A percentile compares a stretch with the other conserved stretches of the same genome.
phyloP scores from a whole-genome alignment of 2,329 filamentous ascomycete genomes.

The Emmonsiellopsis sp. region DNA sequence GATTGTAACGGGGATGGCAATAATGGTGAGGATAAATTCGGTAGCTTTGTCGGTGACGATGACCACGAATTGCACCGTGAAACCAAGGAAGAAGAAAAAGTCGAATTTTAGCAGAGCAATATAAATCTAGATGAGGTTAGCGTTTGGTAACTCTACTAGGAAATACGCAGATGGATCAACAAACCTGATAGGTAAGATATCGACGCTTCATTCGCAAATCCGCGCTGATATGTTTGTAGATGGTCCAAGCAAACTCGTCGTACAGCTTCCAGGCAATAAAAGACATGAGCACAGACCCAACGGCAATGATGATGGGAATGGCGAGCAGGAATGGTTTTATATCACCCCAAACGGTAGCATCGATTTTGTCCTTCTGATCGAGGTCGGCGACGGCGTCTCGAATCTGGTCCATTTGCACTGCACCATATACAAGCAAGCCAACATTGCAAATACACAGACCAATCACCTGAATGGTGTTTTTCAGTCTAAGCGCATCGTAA shows the following conservation, averaged over 20 bases:
- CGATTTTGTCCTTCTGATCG: constrained; percentile 35
- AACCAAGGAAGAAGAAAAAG: constrained; percentile 99
- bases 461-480: constrained; percentile 98
- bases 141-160: too few relatives aligned
- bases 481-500: constrained; percentile 85
- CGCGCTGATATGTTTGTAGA: constrained; percentile 97
- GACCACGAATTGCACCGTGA: constrained; percentile 95
- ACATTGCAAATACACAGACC: constrained; percentile 88
- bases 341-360: constrained; percentile 52
- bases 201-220: constrained; percentile 95
- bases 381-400: constrained; percentile 58
- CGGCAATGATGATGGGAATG: constrained; percentile 72
- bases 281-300: constrained; percentile 62
- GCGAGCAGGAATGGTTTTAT: constrained; percentile 71
- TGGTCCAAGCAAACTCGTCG: constrained; percentile 97
- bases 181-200: constrained; percentile 90
- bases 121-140: constrained; percentile 59
- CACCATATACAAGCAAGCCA: constrained; percentile 83
- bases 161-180: constrained; percentile 14
- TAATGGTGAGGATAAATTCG: constrained; percentile 80
- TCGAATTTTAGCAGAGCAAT: constrained; percentile 97
- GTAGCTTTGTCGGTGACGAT: constrained; percentile 65
- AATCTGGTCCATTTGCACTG: constrained; percentile 89
- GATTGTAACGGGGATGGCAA: constrained; percentile 85
- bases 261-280: constrained; percentile 91